Conservation (phyloP, 2,329 filamentous ascomycete genomes). For the Aspergillus fumigatus region DNA sequence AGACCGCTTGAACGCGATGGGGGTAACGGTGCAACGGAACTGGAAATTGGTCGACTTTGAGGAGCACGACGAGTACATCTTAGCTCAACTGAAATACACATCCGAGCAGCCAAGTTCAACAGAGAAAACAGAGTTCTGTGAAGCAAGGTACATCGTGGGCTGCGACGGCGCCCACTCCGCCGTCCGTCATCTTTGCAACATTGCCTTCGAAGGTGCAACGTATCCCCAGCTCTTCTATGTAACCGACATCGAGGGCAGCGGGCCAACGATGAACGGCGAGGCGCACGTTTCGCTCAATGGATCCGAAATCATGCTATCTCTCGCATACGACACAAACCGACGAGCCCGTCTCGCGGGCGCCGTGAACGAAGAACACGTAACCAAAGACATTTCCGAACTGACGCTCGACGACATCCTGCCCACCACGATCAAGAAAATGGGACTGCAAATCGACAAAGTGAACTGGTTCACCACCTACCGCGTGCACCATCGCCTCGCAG, state of each 20-base stretch:
- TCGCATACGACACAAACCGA: slow-evolving; percentile 22
- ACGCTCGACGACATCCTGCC: slow-evolving; percentile 29
- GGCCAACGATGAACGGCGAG: slow-evolving; percentile 27
- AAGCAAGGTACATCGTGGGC: slow-evolving; percentile 44
- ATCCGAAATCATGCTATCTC: slow-evolving; percentile 34
- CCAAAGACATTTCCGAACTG: slow-evolving; percentile 18
- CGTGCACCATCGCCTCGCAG: slow-evolving; percentile 42
- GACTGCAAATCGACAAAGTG: slow-evolving; percentile 24
- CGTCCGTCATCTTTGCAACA: slow-evolving; percentile 39
- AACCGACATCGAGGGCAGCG: slow-evolving; percentile 37
- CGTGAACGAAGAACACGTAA: slow-evolving; percentile 13
- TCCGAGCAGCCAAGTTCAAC: not conserved
- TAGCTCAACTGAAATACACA: slow-evolving; percentile 14
- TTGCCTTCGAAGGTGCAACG: slow-evolving; percentile 40
- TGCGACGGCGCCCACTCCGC: slow-evolving; percentile 51
- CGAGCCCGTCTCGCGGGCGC: slow-evolving; percentile 25
- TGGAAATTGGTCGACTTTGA: slow-evolving; percentile 22
- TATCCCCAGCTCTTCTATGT: slow-evolving; percentile 46
- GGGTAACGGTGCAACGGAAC: slow-evolving; percentile 25
- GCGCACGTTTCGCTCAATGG: slow-evolving; percentile 30
- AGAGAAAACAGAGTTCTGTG: slow-evolving; percentile 23
- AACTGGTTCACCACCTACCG: slow-evolving; percentile 45
- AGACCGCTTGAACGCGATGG: slow-evolving; percentile 20
- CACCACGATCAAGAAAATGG: slow-evolving; percentile 16
- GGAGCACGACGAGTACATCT: slow-evolving; percentile 19